phyloP scores from a whole-genome alignment of 148 eudicot species.

The Salicornia ramosissima region DNA sequence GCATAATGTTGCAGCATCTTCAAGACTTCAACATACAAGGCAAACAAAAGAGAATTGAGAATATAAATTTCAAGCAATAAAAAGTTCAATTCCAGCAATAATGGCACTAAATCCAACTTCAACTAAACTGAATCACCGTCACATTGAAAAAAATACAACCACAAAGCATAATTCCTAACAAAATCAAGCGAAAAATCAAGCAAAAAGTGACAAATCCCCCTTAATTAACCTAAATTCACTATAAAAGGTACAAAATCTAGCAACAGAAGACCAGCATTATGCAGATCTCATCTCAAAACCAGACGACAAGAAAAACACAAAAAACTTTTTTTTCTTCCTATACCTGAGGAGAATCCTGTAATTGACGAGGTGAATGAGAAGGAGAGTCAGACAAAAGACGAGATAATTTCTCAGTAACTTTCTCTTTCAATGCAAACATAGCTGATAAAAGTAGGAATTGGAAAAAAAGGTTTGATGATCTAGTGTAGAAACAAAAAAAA shows the following conservation, averaged over 20 bases:
- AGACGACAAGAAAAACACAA: neutral
- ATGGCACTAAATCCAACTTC: neutral
- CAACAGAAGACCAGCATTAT: conserved; percentile 22
- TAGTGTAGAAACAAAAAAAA: neutral
- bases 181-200: conserved; percentile 2
- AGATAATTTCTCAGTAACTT: conserved; percentile 48
- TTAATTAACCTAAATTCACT: neutral
- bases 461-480: conserved; percentile 18
- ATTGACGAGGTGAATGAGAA: conserved; percentile 30
- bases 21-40: neutral
- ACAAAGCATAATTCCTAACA: neutral
- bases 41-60: neutral
- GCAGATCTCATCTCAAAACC: conserved; percentile 23
- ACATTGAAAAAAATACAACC: neutral
- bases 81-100: neutral
- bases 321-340: too few species aligned
- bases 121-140: neutral
- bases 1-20: too few species aligned
- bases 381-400: conserved; percentile 45
- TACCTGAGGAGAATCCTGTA: conserved; percentile 45
- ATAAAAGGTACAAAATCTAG: conserved; percentile 3
- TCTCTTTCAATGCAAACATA: conserved; percentile 54
- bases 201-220: neutral
- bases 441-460: neutral
- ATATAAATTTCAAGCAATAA: neutral